Base-by-base conservation (phyloP, 169 alveolate genomes). In the Babesia bovis region DNA sequence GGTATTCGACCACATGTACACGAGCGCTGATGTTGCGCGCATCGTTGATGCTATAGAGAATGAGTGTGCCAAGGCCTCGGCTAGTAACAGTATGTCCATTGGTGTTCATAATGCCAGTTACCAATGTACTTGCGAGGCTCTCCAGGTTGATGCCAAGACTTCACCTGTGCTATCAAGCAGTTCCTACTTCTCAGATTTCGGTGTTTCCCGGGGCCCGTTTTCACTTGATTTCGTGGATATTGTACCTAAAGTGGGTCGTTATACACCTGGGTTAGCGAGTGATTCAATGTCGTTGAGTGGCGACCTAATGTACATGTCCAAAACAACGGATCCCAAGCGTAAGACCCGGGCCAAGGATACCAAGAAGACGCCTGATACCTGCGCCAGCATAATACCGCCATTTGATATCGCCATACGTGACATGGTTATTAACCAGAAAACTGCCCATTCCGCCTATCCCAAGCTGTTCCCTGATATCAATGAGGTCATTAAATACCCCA, bases 361-460 rank as follows among this genome's bases (percentile, higher is more conserved):
- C 21, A 78, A 78, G 47, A 68, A 78, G 41, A 44, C 35, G 25
- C 42, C 45, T 25, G 86, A 78, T 33, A 56, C 33, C 66, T 82
- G 25, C n/a, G 66, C 71, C n/a, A 53, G 83, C 42, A 51, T 78
- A 3, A 78, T 78, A 57, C 86, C 86, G 28, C 86, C 86, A 4
- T 58, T 78, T 4, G 88, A 71, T 42, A 32, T 30, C 45, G 52
- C 38, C 35, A 51, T 81, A 21, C 59, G 66, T 25, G 75, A 56
- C 41, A 45, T 81, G 35, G 7, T 33, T 26, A 58, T 81, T 41
- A 66, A 30, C 66, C 88, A 81, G 66, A 44, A 60, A 45, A 45
- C 35, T 36, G 88, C 88, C 0, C 59, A 70, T 50, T 41, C 52
- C 10, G 72, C 70, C 53, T 57, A 71, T 49, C 84, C 84, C 23